Evolutionary conservation across 352 stramenopile species (phyloP), one percentile per base, ranked within the genome.

Genomic region (Pythium diclinum): DNA sequence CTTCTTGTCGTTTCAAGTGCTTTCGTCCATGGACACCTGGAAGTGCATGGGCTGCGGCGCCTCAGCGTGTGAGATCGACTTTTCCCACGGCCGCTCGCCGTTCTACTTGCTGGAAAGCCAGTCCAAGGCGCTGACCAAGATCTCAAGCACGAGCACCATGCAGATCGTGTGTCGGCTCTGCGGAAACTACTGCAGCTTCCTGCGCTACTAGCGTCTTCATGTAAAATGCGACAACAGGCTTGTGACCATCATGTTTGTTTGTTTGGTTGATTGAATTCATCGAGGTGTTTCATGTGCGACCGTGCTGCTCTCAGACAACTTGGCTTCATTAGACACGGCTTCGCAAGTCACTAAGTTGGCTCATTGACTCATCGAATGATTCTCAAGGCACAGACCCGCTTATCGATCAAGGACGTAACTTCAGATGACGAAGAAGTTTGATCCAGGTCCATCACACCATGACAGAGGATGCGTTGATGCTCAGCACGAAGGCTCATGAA

Each of bases 11-110:
- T 92, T 92, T 42, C 76, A 78, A 56, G 78, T 78, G 10, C 73
- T 94, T 25, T 61, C 77, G 25, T 76, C 77, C 2, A 85, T 89
- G 73, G 80, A 89, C 53, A 73, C 81, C 42, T 94, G 83, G 83
- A 92, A 92, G 55, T 94, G 85, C 66, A 84, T 91, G 79, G 81
- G 83, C 42, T 94, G 85, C 40, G 82, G 80, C 10, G 81, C 77
- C 6, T 79, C 74, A 19, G 85, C 85, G 28, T 78, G 76, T 40
- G 78, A 87, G 65, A 76, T 88, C 30, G 72, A 86, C 47, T 74
- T 77, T 58, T 75, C 69, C 1, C 56, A 58, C 17, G 75, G 72
- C 21, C 54, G 28, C 42, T 66, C 65, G 23, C 79, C 84, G 40
- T 93, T 91, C 69, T 93, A 89, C 73, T 73, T 91, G 61, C 72